phyloP scores from a whole-genome alignment of 441 rosid genomes.

The Populus trichocarpa region DNA sequence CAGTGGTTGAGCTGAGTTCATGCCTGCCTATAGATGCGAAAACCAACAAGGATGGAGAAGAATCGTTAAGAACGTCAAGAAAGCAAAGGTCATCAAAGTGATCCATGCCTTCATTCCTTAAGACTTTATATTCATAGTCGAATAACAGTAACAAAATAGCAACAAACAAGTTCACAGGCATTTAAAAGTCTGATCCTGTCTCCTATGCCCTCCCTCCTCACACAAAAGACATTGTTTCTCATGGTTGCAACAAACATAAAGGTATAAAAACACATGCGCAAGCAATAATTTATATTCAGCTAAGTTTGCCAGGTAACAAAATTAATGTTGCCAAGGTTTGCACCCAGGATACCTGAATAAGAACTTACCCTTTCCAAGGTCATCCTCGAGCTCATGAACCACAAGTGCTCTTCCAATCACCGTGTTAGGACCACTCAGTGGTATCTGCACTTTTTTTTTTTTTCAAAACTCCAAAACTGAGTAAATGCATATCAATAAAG shows the following conservation, averaged over 20 bases:
- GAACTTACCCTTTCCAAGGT: conserved; percentile 83
- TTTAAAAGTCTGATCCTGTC: neutral
- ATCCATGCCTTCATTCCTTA: neutral
- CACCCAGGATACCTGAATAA: neutral
- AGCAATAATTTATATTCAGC: neutral
- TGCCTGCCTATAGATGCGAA: conserved; percentile 66
- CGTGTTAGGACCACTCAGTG: conserved; percentile 70
- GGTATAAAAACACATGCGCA: neutral
- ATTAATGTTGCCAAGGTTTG: neutral
- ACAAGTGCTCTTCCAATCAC: conserved; percentile 95
- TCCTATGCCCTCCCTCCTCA: neutral
- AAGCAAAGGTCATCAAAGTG: neutral
- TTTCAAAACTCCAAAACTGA: conserved; percentile 14
- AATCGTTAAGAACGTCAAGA: neutral
- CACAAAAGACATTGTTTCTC: neutral
- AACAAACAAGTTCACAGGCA: neutral
- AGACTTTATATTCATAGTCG: neutral
- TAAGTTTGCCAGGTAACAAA: neutral
- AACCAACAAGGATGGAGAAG: conserved; percentile 17
- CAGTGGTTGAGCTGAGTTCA: conserved; percentile 89
- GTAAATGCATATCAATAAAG: conserved; percentile 6
- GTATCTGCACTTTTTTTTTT: conserved; percentile 48
- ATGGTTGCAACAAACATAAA: neutral
- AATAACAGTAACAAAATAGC: neutral
- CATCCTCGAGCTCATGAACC: conserved; percentile 96